phyloP scores from a whole-genome alignment of 106 monocot genomes.

The Agapanthus africanus region DNA sequence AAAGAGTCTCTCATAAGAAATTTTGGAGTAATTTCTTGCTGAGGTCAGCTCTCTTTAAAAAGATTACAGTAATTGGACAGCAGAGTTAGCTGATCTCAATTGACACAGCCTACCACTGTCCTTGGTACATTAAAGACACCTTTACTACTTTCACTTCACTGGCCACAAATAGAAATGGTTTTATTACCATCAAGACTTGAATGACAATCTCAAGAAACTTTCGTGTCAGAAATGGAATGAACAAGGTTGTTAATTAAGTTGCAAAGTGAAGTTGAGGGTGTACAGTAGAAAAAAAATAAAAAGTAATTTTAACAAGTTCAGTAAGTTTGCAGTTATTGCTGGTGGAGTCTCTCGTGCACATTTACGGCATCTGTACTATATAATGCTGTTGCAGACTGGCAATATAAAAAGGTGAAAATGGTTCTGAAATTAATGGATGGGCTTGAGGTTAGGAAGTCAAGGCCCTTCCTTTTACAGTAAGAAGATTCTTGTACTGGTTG shows the following conservation, averaged over 20 bases:
- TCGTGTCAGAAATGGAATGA: slow-evolving; percentile 41
- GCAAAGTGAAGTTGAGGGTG: not conserved
- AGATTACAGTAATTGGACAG: slow-evolving; percentile 8
- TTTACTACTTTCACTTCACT: slow-evolving; percentile 1
- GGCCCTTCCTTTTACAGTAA: too few relatives aligned
- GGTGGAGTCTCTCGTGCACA: too few relatives aligned
- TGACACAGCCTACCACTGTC: slow-evolving; percentile 6
- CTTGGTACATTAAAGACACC: slow-evolving; percentile 19
- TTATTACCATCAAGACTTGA: slow-evolving; percentile 8
- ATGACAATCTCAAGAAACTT: slow-evolving; percentile 3
- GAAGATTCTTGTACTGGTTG: too few relatives aligned
- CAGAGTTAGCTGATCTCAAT: slow-evolving; percentile 18
- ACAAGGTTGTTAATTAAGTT: slow-evolving; percentile 30
- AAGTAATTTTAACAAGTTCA: too few relatives aligned
- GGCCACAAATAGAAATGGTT: slow-evolving; percentile 3
- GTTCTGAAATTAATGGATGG: too few relatives aligned
- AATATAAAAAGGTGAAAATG: too few relatives aligned
- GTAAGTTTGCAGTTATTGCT: too few relatives aligned
- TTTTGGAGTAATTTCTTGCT: not conserved
- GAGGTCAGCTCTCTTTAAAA: not conserved
- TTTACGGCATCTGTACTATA: too few relatives aligned
- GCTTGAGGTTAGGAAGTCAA: too few relatives aligned
- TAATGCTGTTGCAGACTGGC: too few relatives aligned
- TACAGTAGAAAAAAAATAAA: too few relatives aligned
- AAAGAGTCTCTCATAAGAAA: not conserved